Conservation (phyloP, 2,329 filamentous ascomycete genomes). For the Botrytis fragariae region DNA sequence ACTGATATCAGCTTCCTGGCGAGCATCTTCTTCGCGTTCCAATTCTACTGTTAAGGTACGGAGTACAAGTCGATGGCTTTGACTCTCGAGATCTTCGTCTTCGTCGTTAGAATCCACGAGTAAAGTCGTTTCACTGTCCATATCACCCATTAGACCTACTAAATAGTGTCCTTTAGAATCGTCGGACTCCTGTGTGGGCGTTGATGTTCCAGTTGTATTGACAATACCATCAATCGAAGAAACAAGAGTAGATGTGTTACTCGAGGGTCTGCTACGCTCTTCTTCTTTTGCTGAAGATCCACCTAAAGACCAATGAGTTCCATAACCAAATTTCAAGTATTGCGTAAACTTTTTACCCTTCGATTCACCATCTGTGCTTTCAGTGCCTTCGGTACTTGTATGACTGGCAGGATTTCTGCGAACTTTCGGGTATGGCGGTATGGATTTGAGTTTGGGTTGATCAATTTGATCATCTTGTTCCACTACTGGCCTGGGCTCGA, state of each 20-base stretch:
- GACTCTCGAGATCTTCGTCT: slow-evolving; percentile 15
- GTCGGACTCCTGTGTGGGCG: slow-evolving; percentile 18
- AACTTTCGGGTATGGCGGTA: slow-evolving; percentile 21
- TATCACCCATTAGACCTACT: slow-evolving; percentile 65
- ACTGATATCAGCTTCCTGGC: slow-evolving; percentile 46
- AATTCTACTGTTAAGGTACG: slow-evolving; percentile 68
- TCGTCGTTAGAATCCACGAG: slow-evolving; percentile 9
- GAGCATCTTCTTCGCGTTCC: slow-evolving; percentile 43
- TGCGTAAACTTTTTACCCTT: slow-evolving; percentile 50
- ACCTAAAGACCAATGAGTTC: slow-evolving; percentile 61
- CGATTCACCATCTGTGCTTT: slow-evolving; percentile 29
- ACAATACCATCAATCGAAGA: not conserved
- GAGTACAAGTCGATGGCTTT: slow-evolving; percentile 57
- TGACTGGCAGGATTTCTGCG: slow-evolving; percentile 24
- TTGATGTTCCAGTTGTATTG: not conserved
- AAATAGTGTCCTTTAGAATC: slow-evolving; percentile 54
- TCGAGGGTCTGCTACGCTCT: slow-evolving; percentile 9
- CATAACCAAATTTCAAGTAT: slow-evolving; percentile 66
- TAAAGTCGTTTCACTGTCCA: slow-evolving; percentile 47
- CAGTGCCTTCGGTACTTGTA: slow-evolving; percentile 22
- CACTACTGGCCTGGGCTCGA: not conserved
- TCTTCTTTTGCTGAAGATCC: slow-evolving; percentile 26
- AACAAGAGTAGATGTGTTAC: not conserved
- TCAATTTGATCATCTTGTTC: not conserved
- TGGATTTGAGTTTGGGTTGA: slow-evolving; percentile 9